These are phyloP conservation scores for Panicum hallii DNA, from an alignment of 202 grass and related monocot genomes.

Conservation along the genomic window DNA sequence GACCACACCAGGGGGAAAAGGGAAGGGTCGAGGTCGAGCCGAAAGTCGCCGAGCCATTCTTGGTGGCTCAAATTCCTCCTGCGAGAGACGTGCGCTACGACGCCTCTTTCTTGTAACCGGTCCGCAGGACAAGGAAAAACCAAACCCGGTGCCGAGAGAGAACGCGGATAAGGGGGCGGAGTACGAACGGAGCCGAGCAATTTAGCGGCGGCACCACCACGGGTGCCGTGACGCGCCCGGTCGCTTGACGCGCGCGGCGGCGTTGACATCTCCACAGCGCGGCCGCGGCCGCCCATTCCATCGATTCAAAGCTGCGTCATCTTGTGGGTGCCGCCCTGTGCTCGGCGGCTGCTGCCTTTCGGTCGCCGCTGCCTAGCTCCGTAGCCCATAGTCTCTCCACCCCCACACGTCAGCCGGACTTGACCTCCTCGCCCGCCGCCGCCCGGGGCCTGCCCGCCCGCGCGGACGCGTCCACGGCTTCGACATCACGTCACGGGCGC, in stretches of 20 bases:
- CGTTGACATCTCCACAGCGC: neutral
- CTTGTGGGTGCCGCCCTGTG: neutral
- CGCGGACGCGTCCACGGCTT: neutral
- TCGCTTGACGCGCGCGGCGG: neutral
- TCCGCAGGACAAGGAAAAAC: neutral
- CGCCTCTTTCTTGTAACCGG: no score
- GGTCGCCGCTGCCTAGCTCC: neutral
- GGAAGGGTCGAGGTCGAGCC: neutral
- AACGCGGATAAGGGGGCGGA: neutral
- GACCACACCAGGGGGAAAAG: neutral
- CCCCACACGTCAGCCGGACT: slow-evolving; percentile 30
- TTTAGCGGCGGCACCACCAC: neutral
- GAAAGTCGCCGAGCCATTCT: slow-evolving; percentile 7
- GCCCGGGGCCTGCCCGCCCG: neutral
- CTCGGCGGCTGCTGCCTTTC: neutral
- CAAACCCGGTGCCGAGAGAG: neutral
- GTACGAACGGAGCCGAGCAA: neutral
- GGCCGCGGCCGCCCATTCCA: neutral
- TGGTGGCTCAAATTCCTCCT: neutral
- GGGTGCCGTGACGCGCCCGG: slow-evolving; percentile 25
- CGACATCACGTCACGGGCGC: neutral
- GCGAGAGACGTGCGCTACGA: slow-evolving; percentile 8
- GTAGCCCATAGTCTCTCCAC: no score
- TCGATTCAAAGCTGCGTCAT: neutral
- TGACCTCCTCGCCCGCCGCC: neutral